Base-by-base conservation (phyloP, 306 rosid species). In the Cucurbita pepo region DNA sequence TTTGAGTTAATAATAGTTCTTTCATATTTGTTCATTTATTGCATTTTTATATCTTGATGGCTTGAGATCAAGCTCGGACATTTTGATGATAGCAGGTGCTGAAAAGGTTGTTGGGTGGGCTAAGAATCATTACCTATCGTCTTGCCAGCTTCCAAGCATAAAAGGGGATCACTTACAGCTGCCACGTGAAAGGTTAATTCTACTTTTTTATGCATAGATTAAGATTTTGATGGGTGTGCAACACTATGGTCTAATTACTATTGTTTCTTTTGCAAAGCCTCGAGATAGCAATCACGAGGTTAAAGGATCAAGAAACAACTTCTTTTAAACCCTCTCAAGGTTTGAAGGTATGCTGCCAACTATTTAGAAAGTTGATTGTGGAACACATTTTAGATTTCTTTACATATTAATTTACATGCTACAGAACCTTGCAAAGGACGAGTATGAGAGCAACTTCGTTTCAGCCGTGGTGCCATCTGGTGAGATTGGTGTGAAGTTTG, bases 71-170 rank as follows among this genome's bases (percentile, higher is more conserved):
- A 25, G 54, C 34, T 77, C 57, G 72, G 13, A 30, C 69, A 58
- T 78, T 76, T 78, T 66, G 72, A 44, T 61, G 8, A 66, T 50
- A 45, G 72, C 89, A 94, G 99, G 87, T 79, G 96, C 97, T 81
- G 99, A 94, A 84, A 94, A 91, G 82, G 89, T 91, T 56, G 88
- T 87, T 40, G 99, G 99, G 56, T 94, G 97, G 97, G 95, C 99
- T 36, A 94, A 91, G 82, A 94, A 84, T 84, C 85, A 94, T 80
- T 88, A 89, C 78, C 82, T 94, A 78, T 85, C 99, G 8, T 80
- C 88, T 14, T 91, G 96, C 83, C 58, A 48, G 60, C 83, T 75
- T 80, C 97, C 97, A 56, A 81, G 77, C 67, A 66, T 91, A 75
- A 94, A 86, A 86, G 96, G 97, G 55, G 96, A 86, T 60, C 85